A percentile compares a stretch with the other conserved stretches of the same genome.
Conservation (phyloP, 192 early-diverging fungal genomes). For the Entomortierella lignicola region DNA sequence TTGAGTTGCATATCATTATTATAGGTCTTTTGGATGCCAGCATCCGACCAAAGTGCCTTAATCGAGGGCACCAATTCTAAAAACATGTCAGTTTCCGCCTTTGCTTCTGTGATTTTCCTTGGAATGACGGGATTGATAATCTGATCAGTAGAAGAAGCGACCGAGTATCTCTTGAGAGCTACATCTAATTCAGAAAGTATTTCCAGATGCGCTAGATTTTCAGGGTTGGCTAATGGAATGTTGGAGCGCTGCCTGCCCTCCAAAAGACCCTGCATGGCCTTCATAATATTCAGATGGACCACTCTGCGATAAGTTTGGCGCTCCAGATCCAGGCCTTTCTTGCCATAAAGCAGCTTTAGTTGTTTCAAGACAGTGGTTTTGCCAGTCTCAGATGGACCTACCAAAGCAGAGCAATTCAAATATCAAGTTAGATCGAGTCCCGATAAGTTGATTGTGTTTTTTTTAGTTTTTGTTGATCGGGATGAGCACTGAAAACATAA, state of each 20-base stretch:
- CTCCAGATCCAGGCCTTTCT: constrained; percentile 52
- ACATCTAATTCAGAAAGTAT: constrained; percentile 31
- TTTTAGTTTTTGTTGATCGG: neutral
- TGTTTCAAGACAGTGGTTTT: constrained; percentile 68
- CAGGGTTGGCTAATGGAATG: constrained; percentile 34
- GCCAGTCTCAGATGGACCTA: constrained; percentile 73
- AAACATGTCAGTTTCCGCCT: constrained; percentile 52
- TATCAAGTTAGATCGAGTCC: neutral
- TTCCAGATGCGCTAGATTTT: constrained; percentile 48
- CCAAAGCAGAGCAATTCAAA: neutral
- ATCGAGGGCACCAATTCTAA: constrained; percentile 51
- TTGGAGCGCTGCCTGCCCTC: constrained; percentile 34
- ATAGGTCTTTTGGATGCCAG: constrained; percentile 46
- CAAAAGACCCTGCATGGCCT: constrained; percentile 54
- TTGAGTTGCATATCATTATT: constrained; percentile 47
- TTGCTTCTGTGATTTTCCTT: constrained; percentile 53
- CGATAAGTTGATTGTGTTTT: too few relatives aligned
- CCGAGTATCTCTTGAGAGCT: constrained; percentile 52
- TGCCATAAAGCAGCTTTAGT: constrained; percentile 50
- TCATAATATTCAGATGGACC: constrained; percentile 58
- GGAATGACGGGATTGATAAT: constrained; percentile 33
- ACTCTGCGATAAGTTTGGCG: constrained; percentile 54
- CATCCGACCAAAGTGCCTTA: constrained; percentile 58
- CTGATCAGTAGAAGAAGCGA: constrained; percentile 24
- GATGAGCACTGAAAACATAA: neutral